These are phyloP conservation scores for Bacidia rubella DNA, from an alignment of 495 filamentous ascomycete genomes.

Conservation along the genomic window DNA sequence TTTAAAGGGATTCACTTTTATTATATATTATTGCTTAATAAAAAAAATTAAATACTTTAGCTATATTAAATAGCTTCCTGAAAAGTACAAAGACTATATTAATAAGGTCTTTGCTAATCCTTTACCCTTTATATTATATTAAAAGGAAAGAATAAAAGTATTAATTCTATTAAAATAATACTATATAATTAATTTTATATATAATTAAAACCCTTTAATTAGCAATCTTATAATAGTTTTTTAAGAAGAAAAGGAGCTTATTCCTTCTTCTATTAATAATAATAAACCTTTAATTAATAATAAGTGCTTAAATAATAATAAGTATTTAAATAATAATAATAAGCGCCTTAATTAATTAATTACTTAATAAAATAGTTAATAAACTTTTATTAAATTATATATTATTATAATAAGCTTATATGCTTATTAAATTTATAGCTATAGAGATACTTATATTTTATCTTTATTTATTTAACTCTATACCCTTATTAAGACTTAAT, in stretches of 20 bases:
- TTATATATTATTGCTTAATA: too few relatives aligned
- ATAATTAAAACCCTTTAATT: too few relatives aligned
- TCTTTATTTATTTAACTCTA: not conserved
- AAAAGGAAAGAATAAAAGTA: not conserved
- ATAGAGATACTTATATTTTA: not conserved
- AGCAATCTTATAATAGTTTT: not conserved
- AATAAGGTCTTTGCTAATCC: too few relatives aligned
- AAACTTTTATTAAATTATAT: not conserved
- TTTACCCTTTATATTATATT: not conserved
- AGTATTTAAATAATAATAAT: not conserved
- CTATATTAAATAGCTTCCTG: too few relatives aligned
- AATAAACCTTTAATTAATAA: not conserved
- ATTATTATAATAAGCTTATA: not conserved
- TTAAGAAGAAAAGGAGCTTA: not conserved
- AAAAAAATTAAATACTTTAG: too few relatives aligned
- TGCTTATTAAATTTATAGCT: not conserved
- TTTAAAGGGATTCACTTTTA: too few relatives aligned
- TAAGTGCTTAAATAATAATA: too few relatives aligned
- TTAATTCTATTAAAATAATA: not conserved
- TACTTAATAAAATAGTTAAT: not conserved
- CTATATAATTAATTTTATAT: not conserved
- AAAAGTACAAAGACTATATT: too few relatives aligned
- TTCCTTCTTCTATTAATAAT: not conserved
- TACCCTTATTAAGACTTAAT: slow-evolving; percentile 4
- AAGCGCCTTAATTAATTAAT: not conserved